These are phyloP conservation scores for Trypanosoma lewisi DNA, from an alignment of 208 protist species.

Conservation along the genomic window DNA sequence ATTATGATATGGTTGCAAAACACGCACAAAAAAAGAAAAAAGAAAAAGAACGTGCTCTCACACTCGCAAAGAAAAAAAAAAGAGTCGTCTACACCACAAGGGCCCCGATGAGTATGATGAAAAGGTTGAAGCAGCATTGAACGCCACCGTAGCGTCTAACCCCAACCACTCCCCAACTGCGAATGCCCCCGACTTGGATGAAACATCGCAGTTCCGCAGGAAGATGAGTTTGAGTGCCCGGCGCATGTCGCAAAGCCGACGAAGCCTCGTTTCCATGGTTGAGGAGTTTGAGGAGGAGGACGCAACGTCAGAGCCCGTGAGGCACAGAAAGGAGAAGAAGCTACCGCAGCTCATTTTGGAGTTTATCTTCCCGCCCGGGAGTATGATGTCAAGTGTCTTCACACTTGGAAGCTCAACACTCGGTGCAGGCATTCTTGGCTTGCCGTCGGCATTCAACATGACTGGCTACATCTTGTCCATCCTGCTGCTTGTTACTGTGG, in stretches of 20 bases:
- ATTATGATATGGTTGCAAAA: too few species aligned
- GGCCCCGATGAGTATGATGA: neutral
- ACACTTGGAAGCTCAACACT: slow-evolving; percentile 20
- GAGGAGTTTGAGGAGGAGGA: neutral
- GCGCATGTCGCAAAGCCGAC: neutral
- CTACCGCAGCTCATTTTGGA: neutral
- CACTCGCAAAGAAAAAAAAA: neutral
- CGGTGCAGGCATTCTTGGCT: slow-evolving; percentile 23
- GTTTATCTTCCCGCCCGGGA: slow-evolving; percentile 7
- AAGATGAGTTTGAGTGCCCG: neutral
- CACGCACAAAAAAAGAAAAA: neutral
- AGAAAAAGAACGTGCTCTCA: neutral
- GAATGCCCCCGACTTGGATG: neutral
- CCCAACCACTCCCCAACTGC: neutral
- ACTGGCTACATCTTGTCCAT: slow-evolving; percentile 13
- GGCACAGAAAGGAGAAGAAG: neutral
- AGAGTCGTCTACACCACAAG: neutral
- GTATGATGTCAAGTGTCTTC: slow-evolving; percentile 17
- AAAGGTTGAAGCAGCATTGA: neutral
- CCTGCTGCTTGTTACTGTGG: slow-evolving; percentile 15
- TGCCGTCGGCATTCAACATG: slow-evolving; percentile 21
- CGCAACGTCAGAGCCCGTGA: neutral
- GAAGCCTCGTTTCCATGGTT: neutral
- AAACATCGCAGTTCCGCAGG: neutral
- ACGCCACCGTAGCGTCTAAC: neutral